Evolutionary conservation across 2,329 filamentous ascomycete genomes (phyloP), one percentile per base, ranked within the genome.

Genomic region (Sporothrix schenckii): DNA sequence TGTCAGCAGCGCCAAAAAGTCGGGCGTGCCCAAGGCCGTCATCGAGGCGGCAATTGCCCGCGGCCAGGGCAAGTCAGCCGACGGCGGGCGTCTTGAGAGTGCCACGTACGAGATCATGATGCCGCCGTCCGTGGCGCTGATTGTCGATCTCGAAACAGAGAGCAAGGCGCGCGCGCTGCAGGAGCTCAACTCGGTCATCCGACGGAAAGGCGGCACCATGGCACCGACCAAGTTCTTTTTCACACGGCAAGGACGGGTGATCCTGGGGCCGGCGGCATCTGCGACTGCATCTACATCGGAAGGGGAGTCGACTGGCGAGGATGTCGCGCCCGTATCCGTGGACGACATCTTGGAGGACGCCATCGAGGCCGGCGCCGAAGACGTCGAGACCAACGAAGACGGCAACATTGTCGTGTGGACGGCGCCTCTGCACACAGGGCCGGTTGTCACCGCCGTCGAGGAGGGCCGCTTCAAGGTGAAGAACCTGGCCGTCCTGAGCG

Each of bases 81-180:
- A 86, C 5, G 95, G 95, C 68, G 86, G 87, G 19, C 85, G 88
- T 16, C 87, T 98, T n/a, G 94, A 97, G 78, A 83, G 82, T 47
- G 80, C 95, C 67, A 91, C 89, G 0, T 85, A 97, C 67, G 94
- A 98, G 82, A 89, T 89, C 34, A 91, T 97, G 74, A 81, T 96
- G 72, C 91, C 92, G 2, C 87, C 90, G 2, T 88, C 90, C 44
- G 86, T 93, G 1, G 93, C 92, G 13, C 83, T 94, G 6, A 89
- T 98, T 13, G 87, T 97, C 77, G 93, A 97, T 75, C 89, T 91
- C 75, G 91, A 95, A 79, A 94, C 93, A 4, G 94, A 97, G 76
- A 93, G 88, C 79, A 93, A 91, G 79, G 84, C 85, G 53, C 88
- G 92, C 44, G 88, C 89, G 9, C 79, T 97, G 61, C 87, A 91